Evolutionary conservation across 2,329 filamentous ascomycete genomes (phyloP), one percentile per base, ranked within the genome.

Genomic region (Aspergillus sp.): DNA sequence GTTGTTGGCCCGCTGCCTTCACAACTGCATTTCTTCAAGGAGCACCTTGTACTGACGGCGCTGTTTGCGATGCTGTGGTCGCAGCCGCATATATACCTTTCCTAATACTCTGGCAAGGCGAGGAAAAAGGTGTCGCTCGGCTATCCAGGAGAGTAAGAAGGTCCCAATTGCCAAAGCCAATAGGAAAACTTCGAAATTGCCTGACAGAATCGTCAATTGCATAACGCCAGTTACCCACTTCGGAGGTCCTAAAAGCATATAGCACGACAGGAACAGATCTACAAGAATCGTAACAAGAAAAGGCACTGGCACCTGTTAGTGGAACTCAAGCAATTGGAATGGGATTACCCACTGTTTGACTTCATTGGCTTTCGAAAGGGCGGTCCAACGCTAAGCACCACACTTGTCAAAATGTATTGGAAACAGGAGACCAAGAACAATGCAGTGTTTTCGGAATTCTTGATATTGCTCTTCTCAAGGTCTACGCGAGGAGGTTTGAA

Each of bases 401-500:
- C 77, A 3, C 88, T 93, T 0, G 88, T 86, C 26, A 96, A 76
- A 34, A 94, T 94, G 66, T 98, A 98, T 64, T 97, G 90, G 60
- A 90, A 97, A 65, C 89, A 96, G 1, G 86, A 94, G 4, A 90
- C 75, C 29, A 97, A 71, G 72, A 98, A 98, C 1, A 98, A 73
- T 0, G 86, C 82, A 0, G 91, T 95, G 60, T 98, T 97, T 59
- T 97, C 86, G 7, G 88, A 95, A 66, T 97, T 97, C 58, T 85
- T 78, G 45, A 90, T 85, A 62, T 93, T 94, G 27, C 86, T 85
- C 60, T 93, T 85, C 29, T 94, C 79, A 28, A 78, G 80, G 60
- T 89, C 79, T 28, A 94, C 64, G 47, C 82, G 75, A 0, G 93
- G 93, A 10, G 90, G 88, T 44, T 85, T 81, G 63, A 88, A 95